Evolutionary conservation across 1,139 yeast genomes (phyloP), one percentile per base, ranked within the genome.

Genomic region (Candida albicans): DNA sequence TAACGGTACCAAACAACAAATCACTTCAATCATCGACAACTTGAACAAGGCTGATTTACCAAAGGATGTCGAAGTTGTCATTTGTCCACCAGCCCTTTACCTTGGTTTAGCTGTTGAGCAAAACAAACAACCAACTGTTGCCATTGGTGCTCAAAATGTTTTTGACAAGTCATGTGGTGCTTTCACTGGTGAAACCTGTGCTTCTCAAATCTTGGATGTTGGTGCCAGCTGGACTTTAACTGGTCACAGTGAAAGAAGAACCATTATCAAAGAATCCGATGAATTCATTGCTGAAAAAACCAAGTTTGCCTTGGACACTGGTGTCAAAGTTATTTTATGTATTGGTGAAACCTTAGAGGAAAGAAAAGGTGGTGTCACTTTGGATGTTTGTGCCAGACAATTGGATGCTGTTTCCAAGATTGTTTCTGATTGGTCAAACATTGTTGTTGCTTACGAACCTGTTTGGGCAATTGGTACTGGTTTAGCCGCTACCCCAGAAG

Each of bases 391-490:
- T 69, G 82, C 88, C 65, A 82, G 87, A 75, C 98, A 93, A 81
- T 79, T 93, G 67, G 81, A 83, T 56, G 97, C 98, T 52, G 97
- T 86, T 51, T 74, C 87, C 61, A 87, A 82, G 66, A 76, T 84
- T 56, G 84, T 91, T 53, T 70, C 79, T 59, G 98, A 91, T 82
- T 93, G 99, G 99, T 64, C 85, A 54, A 79, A 87, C 70, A 78
- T 93, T 58, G 99, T 93, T 55, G 77, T 95, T 69, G 99, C 99
- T 64, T 95, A 95, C 76, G 99, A 93, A 77, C 99, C 99, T 60
- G 96, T 93, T 58, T 93, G 99, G 99, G 99, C 99, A 58, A 93
- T 93, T 63, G 99, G 99, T 70, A 91, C 99, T 58, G 99, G 99
- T 64, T 83, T 93, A 65, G 97, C 98, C 64, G 99, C 99, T 55